Evolutionary conservation across 306 rosid species (phyloP).

Genomic region (Arachis stenosperma): DNA sequence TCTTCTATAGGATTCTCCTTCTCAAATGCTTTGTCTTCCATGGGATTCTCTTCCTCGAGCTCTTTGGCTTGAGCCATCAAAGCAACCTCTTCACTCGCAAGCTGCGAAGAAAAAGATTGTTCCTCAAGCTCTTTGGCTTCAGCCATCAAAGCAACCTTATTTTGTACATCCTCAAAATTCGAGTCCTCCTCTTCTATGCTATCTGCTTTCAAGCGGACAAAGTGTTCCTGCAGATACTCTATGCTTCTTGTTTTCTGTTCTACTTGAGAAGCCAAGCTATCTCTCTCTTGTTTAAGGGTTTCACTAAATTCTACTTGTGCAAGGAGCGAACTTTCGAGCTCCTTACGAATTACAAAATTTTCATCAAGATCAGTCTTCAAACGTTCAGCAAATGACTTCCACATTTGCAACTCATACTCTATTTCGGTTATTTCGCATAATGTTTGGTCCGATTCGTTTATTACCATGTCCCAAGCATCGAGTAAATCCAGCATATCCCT

Average conservation of each 20-base stretch:
- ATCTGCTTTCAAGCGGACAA: slow-evolving; percentile 42
- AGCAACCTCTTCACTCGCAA: slow-evolving; percentile 60
- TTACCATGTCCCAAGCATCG: slow-evolving; percentile 51
- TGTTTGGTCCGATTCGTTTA: slow-evolving; percentile 51
- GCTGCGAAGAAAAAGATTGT: slow-evolving; percentile 35
- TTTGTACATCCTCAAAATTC: slow-evolving; percentile 59
- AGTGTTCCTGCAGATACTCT: slow-evolving; percentile 50
- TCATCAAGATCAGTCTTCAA: slow-evolving; percentile 59
- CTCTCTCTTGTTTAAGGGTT: slow-evolving; percentile 57
- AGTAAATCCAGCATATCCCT: slow-evolving; percentile 66
- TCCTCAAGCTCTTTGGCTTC: slow-evolving; percentile 34
- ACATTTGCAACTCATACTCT: slow-evolving; percentile 64
- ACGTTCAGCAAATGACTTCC: slow-evolving; percentile 59
- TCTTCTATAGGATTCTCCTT: slow-evolving; percentile 50
- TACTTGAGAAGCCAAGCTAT: slow-evolving; percentile 36
- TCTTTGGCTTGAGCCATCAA: slow-evolving; percentile 44
- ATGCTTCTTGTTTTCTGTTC: slow-evolving; percentile 52
- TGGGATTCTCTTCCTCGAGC: slow-evolving; percentile 46
- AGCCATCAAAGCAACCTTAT: slow-evolving; percentile 56
- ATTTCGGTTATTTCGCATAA: slow-evolving; percentile 58
- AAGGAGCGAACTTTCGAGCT: slow-evolving; percentile 77
- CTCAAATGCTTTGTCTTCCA: slow-evolving; percentile 44
- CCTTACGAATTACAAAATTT: slow-evolving; percentile 49
- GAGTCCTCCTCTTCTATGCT: slow-evolving; percentile 52
- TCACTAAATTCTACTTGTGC: slow-evolving; percentile 64